Evolutionary conservation across 2,329 filamentous ascomycete genomes (phyloP).

Genomic region (Emericellopsis atlantica): DNA sequence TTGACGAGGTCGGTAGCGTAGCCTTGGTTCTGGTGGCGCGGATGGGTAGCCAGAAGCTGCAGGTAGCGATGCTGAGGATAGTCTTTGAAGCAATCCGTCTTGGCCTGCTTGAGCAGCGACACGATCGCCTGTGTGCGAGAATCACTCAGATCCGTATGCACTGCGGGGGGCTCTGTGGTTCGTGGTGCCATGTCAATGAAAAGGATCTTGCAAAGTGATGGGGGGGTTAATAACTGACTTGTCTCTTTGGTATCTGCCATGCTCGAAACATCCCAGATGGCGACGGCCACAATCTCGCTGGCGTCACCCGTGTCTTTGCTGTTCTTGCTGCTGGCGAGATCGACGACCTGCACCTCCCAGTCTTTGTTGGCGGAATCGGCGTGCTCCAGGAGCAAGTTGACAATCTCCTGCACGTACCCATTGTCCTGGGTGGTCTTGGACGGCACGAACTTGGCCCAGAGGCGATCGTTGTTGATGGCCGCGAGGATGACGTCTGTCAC

Average conservation of each 20-base stretch:
- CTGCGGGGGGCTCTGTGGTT: background rate
- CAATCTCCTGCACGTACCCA: conserved; percentile 4
- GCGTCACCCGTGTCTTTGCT: background rate
- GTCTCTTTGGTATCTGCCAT: conserved; percentile 1
- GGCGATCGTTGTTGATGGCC: conserved; percentile 5
- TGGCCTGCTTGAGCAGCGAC: conserved; percentile 1
- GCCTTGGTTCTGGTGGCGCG: conserved; percentile 5
- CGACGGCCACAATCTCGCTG: conserved; percentile 5
- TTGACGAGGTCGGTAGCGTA: conserved; percentile 7
- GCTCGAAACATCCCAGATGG: conserved; percentile 7
- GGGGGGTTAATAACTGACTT: background rate
- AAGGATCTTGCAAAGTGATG: background rate
- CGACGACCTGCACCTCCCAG: conserved; percentile 5
- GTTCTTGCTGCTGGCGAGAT: conserved; percentile 1
- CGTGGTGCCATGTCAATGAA: background rate
- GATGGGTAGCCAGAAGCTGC: conserved; percentile 6
- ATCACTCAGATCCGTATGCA: conserved; percentile 1
- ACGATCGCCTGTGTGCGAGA: conserved; percentile 1
- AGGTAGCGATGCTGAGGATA: conserved; percentile 5
- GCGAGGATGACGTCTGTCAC: conserved; percentile 5
- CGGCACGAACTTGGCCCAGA: conserved; percentile 4
- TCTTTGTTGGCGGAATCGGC: conserved; percentile 6
- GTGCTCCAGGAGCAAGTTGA: conserved; percentile 4
- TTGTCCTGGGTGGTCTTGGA: conserved; percentile 3
- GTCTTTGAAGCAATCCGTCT: conserved; percentile 2